Evolutionary conservation across 176 grass and related monocot genomes (phyloP).

Genomic region (Triticum monococcum): DNA sequence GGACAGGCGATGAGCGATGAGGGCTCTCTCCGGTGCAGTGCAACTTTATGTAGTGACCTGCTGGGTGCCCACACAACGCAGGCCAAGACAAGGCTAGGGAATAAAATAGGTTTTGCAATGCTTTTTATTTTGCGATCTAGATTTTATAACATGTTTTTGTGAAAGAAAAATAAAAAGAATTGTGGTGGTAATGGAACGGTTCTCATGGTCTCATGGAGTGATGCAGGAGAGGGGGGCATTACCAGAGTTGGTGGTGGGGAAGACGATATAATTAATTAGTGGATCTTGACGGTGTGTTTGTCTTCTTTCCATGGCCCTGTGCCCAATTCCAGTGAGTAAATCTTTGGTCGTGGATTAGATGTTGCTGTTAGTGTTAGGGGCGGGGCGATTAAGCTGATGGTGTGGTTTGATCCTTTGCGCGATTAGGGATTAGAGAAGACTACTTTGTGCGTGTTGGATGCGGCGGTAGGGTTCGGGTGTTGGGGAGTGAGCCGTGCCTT

Average conservation of each 20-base stretch:
- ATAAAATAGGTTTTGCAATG: background rate
- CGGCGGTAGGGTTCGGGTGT: conserved; percentile 8
- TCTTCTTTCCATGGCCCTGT: background rate
- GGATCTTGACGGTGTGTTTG: background rate
- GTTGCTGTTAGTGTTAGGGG: background rate
- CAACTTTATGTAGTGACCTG: conserved; percentile 32
- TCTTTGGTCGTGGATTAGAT: conserved; percentile 9
- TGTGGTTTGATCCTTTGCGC: background rate
- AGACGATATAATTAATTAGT: background rate
- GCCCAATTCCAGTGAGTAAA: background rate
- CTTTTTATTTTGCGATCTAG: too few species aligned
- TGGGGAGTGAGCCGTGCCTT: conserved; percentile 21
- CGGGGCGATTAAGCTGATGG: background rate
- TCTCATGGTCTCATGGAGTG: conserved; percentile 14
- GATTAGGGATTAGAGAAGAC: background rate
- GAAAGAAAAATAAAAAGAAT: too few species aligned
- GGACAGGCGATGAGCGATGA: background rate
- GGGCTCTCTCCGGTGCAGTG: background rate
- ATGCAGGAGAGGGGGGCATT: background rate
- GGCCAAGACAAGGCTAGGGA: background rate
- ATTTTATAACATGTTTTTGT: background rate
- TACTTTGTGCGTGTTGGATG: conserved; percentile 10
- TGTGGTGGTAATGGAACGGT: conserved; percentile 26
- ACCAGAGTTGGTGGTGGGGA: conserved; percentile 25
- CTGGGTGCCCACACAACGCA: background rate